Percentiles rank a stretch among this genome's conserved stretches.
Evolutionary conservation across 2,329 filamentous ascomycete species (phyloP).

Genomic region (Phialemoniopsis sp.): DNA sequence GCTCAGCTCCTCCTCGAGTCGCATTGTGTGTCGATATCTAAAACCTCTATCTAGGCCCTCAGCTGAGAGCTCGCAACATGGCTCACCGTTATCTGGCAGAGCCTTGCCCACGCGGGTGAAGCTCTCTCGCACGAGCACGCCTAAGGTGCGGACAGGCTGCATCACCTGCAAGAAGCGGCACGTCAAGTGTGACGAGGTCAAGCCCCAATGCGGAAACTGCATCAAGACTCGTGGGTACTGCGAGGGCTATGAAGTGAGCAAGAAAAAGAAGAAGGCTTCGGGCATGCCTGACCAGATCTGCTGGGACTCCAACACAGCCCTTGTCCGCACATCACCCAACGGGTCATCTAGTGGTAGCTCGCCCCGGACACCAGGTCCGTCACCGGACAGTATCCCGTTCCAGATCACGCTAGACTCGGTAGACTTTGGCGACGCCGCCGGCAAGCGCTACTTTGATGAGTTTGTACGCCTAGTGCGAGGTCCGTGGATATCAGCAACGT

Average conservation of each 20-base stretch:
- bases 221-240: constrained; percentile 21
- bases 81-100: constrained; percentile 20
- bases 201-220: constrained; percentile 21
- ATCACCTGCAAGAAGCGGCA: constrained; percentile 22
- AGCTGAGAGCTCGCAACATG: not conserved
- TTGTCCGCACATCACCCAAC: no score
- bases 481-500: constrained; percentile 19
- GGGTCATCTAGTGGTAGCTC: no score
- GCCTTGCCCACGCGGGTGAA: constrained; percentile 20
- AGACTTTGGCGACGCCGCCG: constrained; percentile 11
- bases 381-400: no score
- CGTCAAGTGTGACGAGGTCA: constrained; percentile 20
- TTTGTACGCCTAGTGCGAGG: constrained; percentile 15
- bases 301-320: no score
- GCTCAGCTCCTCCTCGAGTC: no score
- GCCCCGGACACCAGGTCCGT: no score
- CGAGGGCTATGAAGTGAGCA: constrained; percentile 17
- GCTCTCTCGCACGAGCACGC: constrained; percentile 15
- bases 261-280: no score
- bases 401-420: constrained; percentile 5
- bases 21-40: no score
- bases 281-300: no score
- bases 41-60: no score
- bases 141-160: constrained; percentile 17
- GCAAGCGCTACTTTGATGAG: constrained; percentile 19